These are phyloP conservation scores for Helianthus tuberosus DNA, from an alignment of 129 eudicot species.

Conservation along the genomic window DNA sequence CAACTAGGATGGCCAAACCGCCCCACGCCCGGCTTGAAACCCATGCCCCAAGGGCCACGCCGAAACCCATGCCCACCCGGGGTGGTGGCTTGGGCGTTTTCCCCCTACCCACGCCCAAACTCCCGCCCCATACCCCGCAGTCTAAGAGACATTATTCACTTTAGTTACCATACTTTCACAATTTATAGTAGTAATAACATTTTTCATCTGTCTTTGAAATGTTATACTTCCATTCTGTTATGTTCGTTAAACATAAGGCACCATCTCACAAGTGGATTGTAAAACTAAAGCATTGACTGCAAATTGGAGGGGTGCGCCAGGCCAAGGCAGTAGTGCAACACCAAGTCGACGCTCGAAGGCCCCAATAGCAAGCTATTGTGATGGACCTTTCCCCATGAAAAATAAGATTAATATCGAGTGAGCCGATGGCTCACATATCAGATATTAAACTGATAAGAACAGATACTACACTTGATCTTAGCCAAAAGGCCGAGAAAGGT, in stretches of 20 bases:
- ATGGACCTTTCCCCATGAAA: constrained; percentile 9
- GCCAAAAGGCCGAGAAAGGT: constrained; percentile 94
- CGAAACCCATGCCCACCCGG: too few species aligned
- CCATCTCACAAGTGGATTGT: neutral
- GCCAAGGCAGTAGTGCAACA: constrained; percentile 21
- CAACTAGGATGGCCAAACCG: too few species aligned
- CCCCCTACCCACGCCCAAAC: too few species aligned
- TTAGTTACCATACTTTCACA: too few species aligned
- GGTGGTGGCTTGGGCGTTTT: too few species aligned
- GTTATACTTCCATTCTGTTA: constrained; percentile 35
- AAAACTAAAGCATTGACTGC: neutral
- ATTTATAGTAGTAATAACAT: too few species aligned
- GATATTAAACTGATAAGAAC: constrained; percentile 57
- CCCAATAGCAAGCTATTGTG: constrained; percentile 26
- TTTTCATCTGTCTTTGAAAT: too few species aligned
- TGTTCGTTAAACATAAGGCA: constrained; percentile 67
- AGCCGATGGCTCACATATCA: constrained; percentile 25
- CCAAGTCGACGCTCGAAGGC: constrained; percentile 11
- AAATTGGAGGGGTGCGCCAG: constrained; percentile 12
- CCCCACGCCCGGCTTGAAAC: too few species aligned
- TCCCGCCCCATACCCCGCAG: too few species aligned
- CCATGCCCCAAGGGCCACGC: too few species aligned
- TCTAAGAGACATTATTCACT: too few species aligned
- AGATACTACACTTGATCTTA: constrained; percentile 89
- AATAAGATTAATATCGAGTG: constrained; percentile 27